A percentile compares a stretch with the other conserved stretches of the same genome.
Conservation (phyloP, 805 yeast genomes). For the Candida vaughaniae region DNA sequence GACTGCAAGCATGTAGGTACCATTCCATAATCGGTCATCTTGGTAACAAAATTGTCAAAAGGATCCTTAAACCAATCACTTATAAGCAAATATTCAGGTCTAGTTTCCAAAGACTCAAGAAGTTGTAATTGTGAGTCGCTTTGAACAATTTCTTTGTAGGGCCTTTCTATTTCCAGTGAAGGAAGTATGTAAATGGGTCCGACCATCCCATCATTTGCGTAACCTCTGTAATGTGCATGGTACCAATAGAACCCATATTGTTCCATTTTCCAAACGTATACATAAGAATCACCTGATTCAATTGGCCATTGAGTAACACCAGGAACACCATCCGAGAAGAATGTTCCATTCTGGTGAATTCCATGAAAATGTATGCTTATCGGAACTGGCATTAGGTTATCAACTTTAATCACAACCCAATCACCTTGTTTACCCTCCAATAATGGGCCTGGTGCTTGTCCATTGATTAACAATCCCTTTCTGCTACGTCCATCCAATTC, state of each 20-base stretch:
- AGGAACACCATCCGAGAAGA: slow-evolving; percentile 51
- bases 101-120: slow-evolving; percentile 26
- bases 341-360: slow-evolving; percentile 43
- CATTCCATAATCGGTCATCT: slow-evolving; percentile 29
- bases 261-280: slow-evolving; percentile 41
- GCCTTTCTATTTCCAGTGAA: slow-evolving; percentile 20
- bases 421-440: slow-evolving; percentile 35
- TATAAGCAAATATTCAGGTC: slow-evolving; percentile 28
- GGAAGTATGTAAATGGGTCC: slow-evolving; percentile 49
- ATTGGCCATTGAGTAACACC: slow-evolving; percentile 53
- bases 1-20: slow-evolving; percentile 34
- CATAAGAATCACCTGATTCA: slow-evolving; percentile 39
- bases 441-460: slow-evolving; percentile 51
- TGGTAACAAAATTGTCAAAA: slow-evolving; percentile 32
- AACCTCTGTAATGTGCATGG: slow-evolving; percentile 50
- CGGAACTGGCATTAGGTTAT: slow-evolving; percentile 36
- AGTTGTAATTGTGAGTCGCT: slow-evolving; percentile 25
- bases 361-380: slow-evolving; percentile 58
- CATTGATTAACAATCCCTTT: slow-evolving; percentile 37
- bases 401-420: slow-evolving; percentile 33
- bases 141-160: slow-evolving; percentile 26
- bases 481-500: slow-evolving; percentile 35
- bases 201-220: slow-evolving; percentile 47
- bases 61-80: slow-evolving; percentile 41
- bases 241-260: slow-evolving; percentile 57